phyloP scores from a whole-genome alignment of 495 filamentous ascomycete species.

The Saxophila tyrrhenica region DNA sequence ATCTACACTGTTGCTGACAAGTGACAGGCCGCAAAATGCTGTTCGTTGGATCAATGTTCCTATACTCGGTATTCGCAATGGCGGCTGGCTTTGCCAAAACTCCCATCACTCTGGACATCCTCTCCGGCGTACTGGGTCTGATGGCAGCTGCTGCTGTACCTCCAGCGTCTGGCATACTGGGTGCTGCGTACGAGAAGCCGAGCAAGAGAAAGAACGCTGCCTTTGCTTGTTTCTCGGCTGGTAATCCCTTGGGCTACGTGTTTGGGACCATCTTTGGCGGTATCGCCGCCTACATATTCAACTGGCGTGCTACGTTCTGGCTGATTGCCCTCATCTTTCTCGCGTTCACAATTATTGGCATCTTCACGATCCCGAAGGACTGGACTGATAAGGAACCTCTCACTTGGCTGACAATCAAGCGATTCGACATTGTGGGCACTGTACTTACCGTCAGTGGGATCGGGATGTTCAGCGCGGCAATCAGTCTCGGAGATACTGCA shows the following conservation, averaged over 20 bases:
- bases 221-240: conserved; percentile 59
- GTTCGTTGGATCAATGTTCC: conserved; percentile 55
- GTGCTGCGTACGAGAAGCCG: conserved; percentile 51
- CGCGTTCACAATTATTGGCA: conserved; percentile 44
- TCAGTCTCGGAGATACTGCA: conserved; percentile 42
- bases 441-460: conserved; percentile 52
- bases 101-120: conserved; percentile 51
- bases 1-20: no score
- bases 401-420: conserved; percentile 38
- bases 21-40: conserved; percentile 44
- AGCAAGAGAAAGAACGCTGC: conserved; percentile 52
- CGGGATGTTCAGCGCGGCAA: conserved; percentile 50
- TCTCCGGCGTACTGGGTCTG: conserved; percentile 52
- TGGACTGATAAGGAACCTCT: conserved; percentile 37
- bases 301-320: conserved; percentile 57
- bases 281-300: conserved; percentile 53
- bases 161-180: conserved; percentile 53
- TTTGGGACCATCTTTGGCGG: conserved; percentile 56
- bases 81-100: conserved; percentile 51
- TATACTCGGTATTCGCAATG: conserved; percentile 47
- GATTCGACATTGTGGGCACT: conserved; percentile 56
- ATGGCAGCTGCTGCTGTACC: conserved; percentile 53
- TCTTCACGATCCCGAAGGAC: conserved; percentile 55
- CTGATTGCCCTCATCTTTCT: conserved; percentile 51
- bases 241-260: conserved; percentile 60